Evolutionary conservation across 805 yeast species (phyloP), one percentile per base, ranked within the genome.

Genomic region (Starmerella stigmatis): DNA sequence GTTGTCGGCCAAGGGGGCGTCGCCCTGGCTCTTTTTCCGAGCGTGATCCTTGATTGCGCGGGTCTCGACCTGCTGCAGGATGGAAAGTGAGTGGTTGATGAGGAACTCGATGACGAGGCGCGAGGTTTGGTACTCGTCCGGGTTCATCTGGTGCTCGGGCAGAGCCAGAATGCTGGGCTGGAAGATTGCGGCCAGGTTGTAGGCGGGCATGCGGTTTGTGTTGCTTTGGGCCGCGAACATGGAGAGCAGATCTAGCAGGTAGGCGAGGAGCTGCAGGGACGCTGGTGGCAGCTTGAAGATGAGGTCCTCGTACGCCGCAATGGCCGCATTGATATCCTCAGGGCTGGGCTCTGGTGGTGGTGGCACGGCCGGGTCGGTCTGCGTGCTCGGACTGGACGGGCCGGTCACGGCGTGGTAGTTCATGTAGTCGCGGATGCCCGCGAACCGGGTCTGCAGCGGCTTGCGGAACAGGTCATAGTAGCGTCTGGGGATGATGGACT

Each of bases 91-190:
- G 60, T 89, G 86, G 53, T 81, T 88, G 46, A 89, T 83, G 66
- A 92, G 72, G 53, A 89, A 86, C 58, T 88, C 94, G 21, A 92
- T 81, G 27, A 85, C 95, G 7, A 78, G 71, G 53, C 88, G 86
- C 5, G 94, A 83, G 28, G 86, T 65, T 11, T 84, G 89, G 64
- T 88, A 88, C 63, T 92, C 96, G 26, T 78, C 85, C 1, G 96
- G 96, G 33, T 81, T 76, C 79, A 89, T 76, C 60, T 88, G 96
- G 62, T 92, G 96, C 53, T 73, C 74, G 5, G 96, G 94, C 62
- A 89, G 97, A 9, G 94, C 82, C 43, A 92, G 68, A 15, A 92
- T 78, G n/a, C 95, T 83, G 3, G 98, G 97, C 65, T 92, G 98
- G 67, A 92, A 92, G 46, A 92, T 84, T 2, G 97, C 95, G 1